A percentile compares a stretch with the other conserved stretches of the same genome.
Conservation (phyloP, 2,329 filamentous ascomycete species). For the Septoria linicola region DNA sequence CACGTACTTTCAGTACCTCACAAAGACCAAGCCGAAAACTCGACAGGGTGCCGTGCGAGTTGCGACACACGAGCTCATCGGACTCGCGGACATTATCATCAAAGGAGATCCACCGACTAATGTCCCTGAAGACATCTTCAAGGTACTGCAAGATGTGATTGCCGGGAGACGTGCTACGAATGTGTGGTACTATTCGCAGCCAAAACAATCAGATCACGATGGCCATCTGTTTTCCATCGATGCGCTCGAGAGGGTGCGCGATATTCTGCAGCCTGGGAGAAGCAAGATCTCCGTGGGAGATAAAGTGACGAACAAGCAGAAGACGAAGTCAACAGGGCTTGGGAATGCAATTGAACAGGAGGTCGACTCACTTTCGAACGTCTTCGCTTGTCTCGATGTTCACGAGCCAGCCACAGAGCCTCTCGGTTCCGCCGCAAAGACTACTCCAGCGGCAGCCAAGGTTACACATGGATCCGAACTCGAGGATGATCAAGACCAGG, state of each 20-base stretch:
- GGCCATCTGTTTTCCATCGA: constrained; percentile 7
- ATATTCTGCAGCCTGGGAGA: background rate
- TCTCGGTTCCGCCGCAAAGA: background rate
- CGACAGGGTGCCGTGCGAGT: background rate
- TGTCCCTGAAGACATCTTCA: background rate
- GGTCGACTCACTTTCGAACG: background rate
- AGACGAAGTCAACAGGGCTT: constrained; percentile 1
- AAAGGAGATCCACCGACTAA: background rate
- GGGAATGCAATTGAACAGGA: background rate
- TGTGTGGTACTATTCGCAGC: constrained; percentile 1
- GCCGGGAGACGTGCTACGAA: background rate
- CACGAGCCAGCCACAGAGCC: background rate
- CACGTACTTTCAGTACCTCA: background rate
- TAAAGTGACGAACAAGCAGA: background rate
- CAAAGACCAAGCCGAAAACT: background rate
- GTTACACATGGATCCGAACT: background rate
- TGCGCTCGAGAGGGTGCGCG: background rate
- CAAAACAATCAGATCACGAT: background rate
- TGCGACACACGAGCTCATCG: constrained; percentile 1
- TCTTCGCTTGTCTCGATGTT: constrained; percentile 9
- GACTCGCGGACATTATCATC: background rate
- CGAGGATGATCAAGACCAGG: background rate
- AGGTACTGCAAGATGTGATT: constrained; percentile 3
- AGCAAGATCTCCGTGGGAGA: too few species aligned
- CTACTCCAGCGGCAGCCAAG: background rate